phyloP scores from a whole-genome alignment of 2,329 filamentous ascomycete genomes.

The Dothideomycetes sp. region DNA sequence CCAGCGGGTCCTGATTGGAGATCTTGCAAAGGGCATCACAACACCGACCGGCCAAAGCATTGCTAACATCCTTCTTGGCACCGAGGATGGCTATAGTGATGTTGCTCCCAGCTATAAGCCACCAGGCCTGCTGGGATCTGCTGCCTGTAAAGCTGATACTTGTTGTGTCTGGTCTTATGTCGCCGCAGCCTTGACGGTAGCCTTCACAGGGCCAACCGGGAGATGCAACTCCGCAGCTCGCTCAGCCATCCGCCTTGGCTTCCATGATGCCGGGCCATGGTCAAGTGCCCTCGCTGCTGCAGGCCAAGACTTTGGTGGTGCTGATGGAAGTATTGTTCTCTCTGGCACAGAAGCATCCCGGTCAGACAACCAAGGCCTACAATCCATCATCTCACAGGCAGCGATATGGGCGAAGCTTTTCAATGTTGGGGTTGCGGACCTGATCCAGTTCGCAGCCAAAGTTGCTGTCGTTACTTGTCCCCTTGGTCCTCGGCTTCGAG shows the following conservation, averaged over 20 bases:
- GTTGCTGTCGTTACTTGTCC: slow-evolving; percentile 28
- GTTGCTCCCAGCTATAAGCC: slow-evolving; percentile 12
- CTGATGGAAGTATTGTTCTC: slow-evolving; percentile 37
- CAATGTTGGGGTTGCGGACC: slow-evolving; percentile 25
- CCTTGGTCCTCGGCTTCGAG: slow-evolving; percentile 25
- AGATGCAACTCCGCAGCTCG: slow-evolving; percentile 32
- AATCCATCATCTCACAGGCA: slow-evolving; percentile 11
- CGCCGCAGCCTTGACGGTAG: slow-evolving; percentile 22
- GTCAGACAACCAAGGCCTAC: slow-evolving; percentile 21
- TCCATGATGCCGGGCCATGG: slow-evolving; percentile 38
- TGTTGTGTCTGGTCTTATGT: slow-evolving; percentile 36
- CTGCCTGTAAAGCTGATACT: slow-evolving; percentile 22
- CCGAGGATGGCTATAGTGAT: slow-evolving; percentile 10
- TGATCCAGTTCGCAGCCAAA: slow-evolving; percentile 27
- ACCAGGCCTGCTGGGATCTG: slow-evolving; percentile 5
- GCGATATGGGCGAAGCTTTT: slow-evolving; percentile 15
- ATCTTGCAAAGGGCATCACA: slow-evolving; percentile 12
- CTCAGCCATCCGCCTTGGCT: slow-evolving; percentile 35
- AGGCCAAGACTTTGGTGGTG: slow-evolving; percentile 28
- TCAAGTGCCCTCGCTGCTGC: slow-evolving; percentile 20
- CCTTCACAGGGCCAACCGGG: slow-evolving; percentile 23
- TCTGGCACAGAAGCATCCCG: slow-evolving; percentile 28
- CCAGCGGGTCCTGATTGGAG: slow-evolving; percentile 5
- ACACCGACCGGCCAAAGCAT: slow-evolving; percentile 12
- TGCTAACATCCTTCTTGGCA: slow-evolving; percentile 11